A percentile compares a stretch with the other conserved stretches of the same genome.
phyloP scores from a whole-genome alignment of 1,284 basidiomycete genomes.

The Paramarasmius palmivorus region DNA sequence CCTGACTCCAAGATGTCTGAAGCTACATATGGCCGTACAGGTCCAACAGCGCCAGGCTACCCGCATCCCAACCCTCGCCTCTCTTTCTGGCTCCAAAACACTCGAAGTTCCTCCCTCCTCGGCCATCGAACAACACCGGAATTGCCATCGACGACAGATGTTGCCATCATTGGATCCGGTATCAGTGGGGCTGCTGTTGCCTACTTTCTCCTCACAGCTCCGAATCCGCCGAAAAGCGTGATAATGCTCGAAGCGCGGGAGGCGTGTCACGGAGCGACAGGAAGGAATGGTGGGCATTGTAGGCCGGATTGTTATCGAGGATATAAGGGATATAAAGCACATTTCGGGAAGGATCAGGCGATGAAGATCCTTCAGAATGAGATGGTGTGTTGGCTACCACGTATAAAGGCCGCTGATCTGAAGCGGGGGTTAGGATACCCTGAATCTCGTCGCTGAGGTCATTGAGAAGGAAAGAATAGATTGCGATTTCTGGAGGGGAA shows the following conservation, averaged over 20 bases:
- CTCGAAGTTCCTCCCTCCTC: conserved; percentile 21
- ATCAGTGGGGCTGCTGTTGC: conserved; percentile 25
- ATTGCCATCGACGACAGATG: conserved; percentile 20
- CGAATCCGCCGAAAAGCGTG: conserved; percentile 18
- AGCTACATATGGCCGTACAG: conserved; percentile 12
- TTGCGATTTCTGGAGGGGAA: conserved; percentile 31
- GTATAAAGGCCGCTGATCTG: background rate
- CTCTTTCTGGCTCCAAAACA: conserved; percentile 27
- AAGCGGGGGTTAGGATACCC: conserved; percentile 20
- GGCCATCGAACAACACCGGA: conserved; percentile 24
- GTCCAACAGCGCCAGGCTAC: conserved; percentile 18
- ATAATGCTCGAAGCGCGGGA: conserved; percentile 22
- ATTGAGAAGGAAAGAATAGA: conserved; percentile 27
- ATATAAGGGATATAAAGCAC: conserved; percentile 25
- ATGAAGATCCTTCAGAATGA: conserved; percentile 30
- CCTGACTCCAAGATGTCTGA: conserved; percentile 5
- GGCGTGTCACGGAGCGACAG: conserved; percentile 22
- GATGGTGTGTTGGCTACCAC: conserved; percentile 16
- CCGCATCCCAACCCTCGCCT: conserved; percentile 23
- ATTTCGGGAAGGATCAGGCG: conserved; percentile 28
- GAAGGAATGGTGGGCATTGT: conserved; percentile 27
- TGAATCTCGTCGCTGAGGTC: conserved; percentile 22
- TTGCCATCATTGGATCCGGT: conserved; percentile 29
- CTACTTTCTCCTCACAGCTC: conserved; percentile 21
- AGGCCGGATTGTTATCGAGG: conserved; percentile 28